Evolutionary conservation across 2,329 filamentous ascomycete genomes (phyloP).

Genomic region (Xylaria sp.): DNA sequence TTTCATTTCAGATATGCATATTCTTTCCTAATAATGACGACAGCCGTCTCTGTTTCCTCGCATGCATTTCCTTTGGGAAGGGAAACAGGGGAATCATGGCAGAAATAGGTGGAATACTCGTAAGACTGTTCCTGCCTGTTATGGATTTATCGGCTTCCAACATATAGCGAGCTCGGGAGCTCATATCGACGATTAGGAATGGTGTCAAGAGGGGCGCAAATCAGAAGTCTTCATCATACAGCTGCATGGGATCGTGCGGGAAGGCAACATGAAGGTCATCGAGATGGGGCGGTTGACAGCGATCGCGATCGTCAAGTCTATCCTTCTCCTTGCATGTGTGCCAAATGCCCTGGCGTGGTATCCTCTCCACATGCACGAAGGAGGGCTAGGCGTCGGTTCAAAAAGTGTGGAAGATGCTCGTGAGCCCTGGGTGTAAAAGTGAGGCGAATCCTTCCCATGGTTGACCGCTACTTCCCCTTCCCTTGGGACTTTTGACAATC

Average conservation of each 20-base stretch:
- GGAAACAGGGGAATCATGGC: not conserved
- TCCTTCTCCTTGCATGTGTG: not conserved
- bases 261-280: constrained; percentile 28
- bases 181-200: constrained; percentile 18
- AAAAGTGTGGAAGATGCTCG: constrained; percentile 8
- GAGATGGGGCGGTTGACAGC: constrained; percentile 17
- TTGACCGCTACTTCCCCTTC: constrained; percentile 32
- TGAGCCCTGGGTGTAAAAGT: constrained; percentile 8
- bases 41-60: not conserved
- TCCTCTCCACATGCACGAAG: constrained; percentile 23
- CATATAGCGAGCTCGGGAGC: constrained; percentile 21
- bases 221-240: constrained; percentile 13
- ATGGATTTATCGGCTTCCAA: constrained; percentile 14
- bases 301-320: constrained; percentile 7
- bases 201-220: constrained; percentile 11
- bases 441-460: constrained; percentile 12
- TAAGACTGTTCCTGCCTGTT: not conserved
- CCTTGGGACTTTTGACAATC: not conserved
- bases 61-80: not conserved
- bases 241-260: constrained; percentile 21
- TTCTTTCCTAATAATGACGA: not conserved
- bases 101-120: not conserved
- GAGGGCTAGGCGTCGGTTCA: constrained; percentile 11
- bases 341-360: constrained; percentile 22
- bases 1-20: not conserved